phyloP scores from a whole-genome alignment of 1,284 basidiomycete genomes.

The Exsudoporus floridanus region DNA sequence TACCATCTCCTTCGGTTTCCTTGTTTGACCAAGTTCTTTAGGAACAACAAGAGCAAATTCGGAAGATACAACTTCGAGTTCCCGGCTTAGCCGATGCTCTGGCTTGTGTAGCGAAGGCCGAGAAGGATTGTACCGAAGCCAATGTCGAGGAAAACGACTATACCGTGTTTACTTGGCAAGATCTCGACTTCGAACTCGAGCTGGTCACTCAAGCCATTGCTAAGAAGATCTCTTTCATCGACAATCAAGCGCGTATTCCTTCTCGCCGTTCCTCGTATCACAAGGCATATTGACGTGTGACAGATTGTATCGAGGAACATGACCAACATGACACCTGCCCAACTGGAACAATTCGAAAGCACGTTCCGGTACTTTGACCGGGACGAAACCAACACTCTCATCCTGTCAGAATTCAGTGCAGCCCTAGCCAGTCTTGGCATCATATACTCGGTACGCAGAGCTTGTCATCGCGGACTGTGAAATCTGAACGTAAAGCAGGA shows the following conservation, averaged over 20 bases:
- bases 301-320: conserved; percentile 90
- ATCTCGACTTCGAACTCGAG: conserved; percentile 88
- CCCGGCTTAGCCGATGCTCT: conserved; percentile 60
- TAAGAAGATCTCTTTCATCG: conserved; percentile 93
- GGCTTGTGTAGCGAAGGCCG: conserved; percentile 55
- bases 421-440: conserved; percentile 94
- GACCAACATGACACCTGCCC: conserved; percentile 92
- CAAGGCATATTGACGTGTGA: conserved; percentile 7
- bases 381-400: conserved; percentile 87
- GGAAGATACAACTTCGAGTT: conserved; percentile 62
- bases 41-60: conserved; percentile 56
- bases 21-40: conserved; percentile 30
- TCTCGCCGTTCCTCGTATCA: not conserved
- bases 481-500: conserved; percentile 48
- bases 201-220: conserved; percentile 78
- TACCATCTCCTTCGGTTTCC: conserved; percentile 4
- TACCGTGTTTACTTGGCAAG: conserved; percentile 88
- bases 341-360: conserved; percentile 95
- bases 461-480: not conserved
- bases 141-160: conserved; percentile 98
- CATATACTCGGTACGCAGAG: conserved; percentile 74
- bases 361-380: conserved; percentile 98
- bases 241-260: conserved; percentile 75
- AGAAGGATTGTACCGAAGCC: conserved; percentile 81
- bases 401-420: conserved; percentile 83